Conservation (phyloP, 2,329 filamentous ascomycete species). For the Botrytis hyacinthi region DNA sequence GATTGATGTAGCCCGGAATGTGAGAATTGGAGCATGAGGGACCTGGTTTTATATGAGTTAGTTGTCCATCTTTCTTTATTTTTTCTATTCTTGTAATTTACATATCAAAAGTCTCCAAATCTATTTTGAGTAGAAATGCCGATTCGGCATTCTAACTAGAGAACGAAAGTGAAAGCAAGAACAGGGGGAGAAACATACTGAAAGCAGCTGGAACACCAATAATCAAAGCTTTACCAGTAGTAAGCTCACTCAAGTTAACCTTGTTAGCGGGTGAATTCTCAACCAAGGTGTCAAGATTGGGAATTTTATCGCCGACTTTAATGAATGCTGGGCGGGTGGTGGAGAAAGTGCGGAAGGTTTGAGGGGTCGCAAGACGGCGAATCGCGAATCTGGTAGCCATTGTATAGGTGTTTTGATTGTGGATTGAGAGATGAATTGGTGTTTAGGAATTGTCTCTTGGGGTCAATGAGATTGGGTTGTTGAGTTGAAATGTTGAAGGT, state of each 20-base stretch:
- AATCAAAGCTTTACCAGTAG: slow-evolving; percentile 71
- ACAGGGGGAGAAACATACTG: slow-evolving; percentile 44
- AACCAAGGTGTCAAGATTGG: slow-evolving; percentile 71
- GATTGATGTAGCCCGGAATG: slow-evolving; percentile 82
- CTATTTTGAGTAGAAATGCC: too few relatives aligned
- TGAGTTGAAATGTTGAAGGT: neutral
- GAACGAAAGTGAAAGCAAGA: neutral
- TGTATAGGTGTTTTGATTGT: neutral
- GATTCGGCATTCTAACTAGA: neutral
- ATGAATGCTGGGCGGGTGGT: slow-evolving; percentile 61
- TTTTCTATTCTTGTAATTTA: neutral
- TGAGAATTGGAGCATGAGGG: slow-evolving; percentile 67
- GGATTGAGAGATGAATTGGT: slow-evolving; percentile 8
- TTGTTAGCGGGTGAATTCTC: slow-evolving; percentile 90
- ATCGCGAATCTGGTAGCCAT: slow-evolving; percentile 33
- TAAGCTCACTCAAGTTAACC: slow-evolving; percentile 79
- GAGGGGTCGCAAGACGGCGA: slow-evolving; percentile 28
- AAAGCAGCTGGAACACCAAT: slow-evolving; percentile 83
- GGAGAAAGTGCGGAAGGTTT: slow-evolving; percentile 53
- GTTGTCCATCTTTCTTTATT: too few relatives aligned
- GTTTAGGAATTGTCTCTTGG: too few relatives aligned
- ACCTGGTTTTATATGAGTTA: slow-evolving; percentile 39
- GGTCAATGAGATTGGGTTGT: neutral
- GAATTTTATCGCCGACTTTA: slow-evolving; percentile 75
- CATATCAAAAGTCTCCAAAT: neutral